Evolutionary conservation across 441 rosid genomes (phyloP).

Genomic region (Codiaeum variegatum): DNA sequence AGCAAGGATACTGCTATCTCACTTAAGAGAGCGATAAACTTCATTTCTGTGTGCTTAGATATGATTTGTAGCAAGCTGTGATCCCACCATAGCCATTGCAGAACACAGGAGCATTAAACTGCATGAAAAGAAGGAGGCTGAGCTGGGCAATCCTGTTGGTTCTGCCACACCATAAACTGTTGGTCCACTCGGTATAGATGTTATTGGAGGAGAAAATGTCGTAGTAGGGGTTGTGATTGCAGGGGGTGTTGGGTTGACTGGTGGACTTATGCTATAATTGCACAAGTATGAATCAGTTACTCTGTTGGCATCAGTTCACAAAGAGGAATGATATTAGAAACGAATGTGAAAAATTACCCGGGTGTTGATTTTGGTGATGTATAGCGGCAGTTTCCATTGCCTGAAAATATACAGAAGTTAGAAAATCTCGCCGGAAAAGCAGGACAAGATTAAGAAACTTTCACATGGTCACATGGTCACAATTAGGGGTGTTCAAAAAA

Average conservation of each 20-base stretch:
- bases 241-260: conserved; percentile 34
- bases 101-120: conserved; percentile 41
- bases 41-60: conserved; percentile 25
- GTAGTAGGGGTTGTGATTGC: conserved; percentile 39
- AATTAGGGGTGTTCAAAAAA: too few species aligned
- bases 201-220: conserved; percentile 39
- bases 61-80: conserved; percentile 34
- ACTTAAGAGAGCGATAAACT: conserved; percentile 27
- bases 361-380: conserved; percentile 49
- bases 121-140: conserved; percentile 48
- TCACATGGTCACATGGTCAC: too few species aligned
- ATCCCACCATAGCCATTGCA: conserved; percentile 35
- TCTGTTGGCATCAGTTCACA: conserved; percentile 10
- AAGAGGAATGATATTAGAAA: conserved; percentile 10
- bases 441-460: not conserved
- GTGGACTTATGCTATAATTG: conserved; percentile 51
- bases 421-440: not conserved
- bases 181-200: conserved; percentile 48
- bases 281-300: conserved; percentile 19
- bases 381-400: conserved; percentile 77
- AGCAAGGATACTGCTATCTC: conserved; percentile 27
- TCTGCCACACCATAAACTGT: conserved; percentile 60
- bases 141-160: conserved; percentile 81
- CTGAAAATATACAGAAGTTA: conserved; percentile 34
- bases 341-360: conserved; percentile 45